A percentile compares a stretch with the other conserved stretches of the same genome.
Evolutionary conservation across 139 green algal genomes (phyloP).

Genomic region (Micractinium sp.): DNA sequence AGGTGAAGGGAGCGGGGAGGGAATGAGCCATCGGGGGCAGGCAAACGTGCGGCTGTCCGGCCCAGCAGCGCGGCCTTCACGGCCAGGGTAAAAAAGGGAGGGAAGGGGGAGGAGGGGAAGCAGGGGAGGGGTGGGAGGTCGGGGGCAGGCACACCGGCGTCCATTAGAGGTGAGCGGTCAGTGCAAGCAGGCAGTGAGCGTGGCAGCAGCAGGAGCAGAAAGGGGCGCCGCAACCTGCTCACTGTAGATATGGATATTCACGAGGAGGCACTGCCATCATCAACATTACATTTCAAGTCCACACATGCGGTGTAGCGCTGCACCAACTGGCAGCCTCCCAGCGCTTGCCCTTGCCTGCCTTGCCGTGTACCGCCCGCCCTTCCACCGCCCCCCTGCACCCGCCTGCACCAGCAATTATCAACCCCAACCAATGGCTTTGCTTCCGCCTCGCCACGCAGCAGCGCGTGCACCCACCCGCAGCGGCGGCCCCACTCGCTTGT

Average conservation of each 20-base stretch:
- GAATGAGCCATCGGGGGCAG: not conserved
- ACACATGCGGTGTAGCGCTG: no score
- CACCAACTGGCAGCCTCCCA: no score
- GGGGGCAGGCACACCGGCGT: no score
- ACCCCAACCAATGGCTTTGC: not conserved
- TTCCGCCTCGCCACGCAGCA: no score
- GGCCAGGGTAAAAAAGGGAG: not conserved
- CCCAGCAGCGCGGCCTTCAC: not conserved
- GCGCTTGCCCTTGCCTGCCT: no score
- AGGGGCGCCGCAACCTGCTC: no score
- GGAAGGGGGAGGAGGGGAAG: not conserved
- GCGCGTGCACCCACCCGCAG: not conserved
- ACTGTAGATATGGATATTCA: no score
- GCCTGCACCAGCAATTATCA: not conserved
- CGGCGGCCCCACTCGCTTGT: slow-evolving; percentile 19
- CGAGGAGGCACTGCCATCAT: not conserved
- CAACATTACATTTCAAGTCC: no score
- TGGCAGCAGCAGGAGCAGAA: no score
- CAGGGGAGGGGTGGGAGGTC: no score
- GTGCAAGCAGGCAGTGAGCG: not conserved
- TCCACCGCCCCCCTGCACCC: no score
- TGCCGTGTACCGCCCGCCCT: no score
- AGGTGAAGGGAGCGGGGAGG: not conserved
- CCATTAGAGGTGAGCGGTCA: not conserved
- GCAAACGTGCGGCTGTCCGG: not conserved